A percentile compares a stretch with the other conserved stretches of the same genome.
Evolutionary conservation across 1,284 basidiomycete species (phyloP).

Genomic region (Heterobasidion occidentale): DNA sequence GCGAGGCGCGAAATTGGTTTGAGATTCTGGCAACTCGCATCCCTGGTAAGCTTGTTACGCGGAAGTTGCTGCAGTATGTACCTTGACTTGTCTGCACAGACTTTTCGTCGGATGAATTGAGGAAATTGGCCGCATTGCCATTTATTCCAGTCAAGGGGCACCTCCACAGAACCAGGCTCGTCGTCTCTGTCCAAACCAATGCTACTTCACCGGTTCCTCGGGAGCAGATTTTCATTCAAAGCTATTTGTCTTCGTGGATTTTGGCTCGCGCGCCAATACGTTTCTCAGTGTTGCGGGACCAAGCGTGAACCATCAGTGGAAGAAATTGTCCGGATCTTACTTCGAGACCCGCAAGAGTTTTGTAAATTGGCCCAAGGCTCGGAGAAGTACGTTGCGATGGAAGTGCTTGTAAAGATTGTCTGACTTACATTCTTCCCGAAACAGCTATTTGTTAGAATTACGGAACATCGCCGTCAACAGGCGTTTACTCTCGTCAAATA

Average conservation of each 20-base stretch:
- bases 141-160: conserved; percentile 47
- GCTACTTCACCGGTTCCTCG: conserved; percentile 54
- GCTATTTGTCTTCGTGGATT: conserved; percentile 86
- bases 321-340: conserved; percentile 62
- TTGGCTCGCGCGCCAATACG: conserved; percentile 74
- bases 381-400: conserved; percentile 38
- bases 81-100: conserved; percentile 25
- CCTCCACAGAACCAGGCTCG: conserved; percentile 24
- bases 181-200: conserved; percentile 56
- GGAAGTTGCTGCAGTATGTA: background rate
- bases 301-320: conserved; percentile 84
- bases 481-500: conserved; percentile 47
- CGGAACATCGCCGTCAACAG: conserved; percentile 80
- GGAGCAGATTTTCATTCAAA: conserved; percentile 61
- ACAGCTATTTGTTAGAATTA: conserved; percentile 76
- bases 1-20: conserved; percentile 65
- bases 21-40: conserved; percentile 69
- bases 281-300: conserved; percentile 86
- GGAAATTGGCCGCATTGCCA: conserved; percentile 37
- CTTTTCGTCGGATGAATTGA: conserved; percentile 39
- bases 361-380: conserved; percentile 60
- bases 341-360: conserved; percentile 62
- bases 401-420: background rate
- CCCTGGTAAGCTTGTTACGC: conserved; percentile 37
- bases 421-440: background rate